phyloP scores from a whole-genome alignment of 2,329 filamentous ascomycete species.

The Aspergillus flavus region DNA sequence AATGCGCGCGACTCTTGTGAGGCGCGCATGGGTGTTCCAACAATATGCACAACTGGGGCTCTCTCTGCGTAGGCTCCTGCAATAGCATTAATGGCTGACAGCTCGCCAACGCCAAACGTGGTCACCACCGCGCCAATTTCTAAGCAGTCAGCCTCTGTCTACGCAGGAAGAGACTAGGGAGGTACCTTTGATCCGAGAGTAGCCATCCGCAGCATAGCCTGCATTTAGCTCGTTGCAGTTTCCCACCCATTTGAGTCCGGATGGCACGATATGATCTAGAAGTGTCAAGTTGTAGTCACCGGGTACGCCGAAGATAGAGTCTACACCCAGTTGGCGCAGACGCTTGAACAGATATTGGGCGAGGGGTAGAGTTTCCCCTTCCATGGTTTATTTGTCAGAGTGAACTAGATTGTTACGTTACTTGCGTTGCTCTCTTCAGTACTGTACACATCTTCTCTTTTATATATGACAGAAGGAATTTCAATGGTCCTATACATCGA shows the following conservation, averaged over 20 bases:
- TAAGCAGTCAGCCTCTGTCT: neutral
- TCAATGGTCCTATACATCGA: neutral
- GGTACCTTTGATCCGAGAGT: constrained; percentile 29
- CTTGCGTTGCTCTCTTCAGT: neutral
- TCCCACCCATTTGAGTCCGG: constrained; percentile 56
- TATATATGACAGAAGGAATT: neutral
- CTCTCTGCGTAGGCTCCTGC: constrained; percentile 63
- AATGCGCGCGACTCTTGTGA: constrained; percentile 48
- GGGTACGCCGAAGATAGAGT: neutral
- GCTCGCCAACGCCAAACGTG: neutral
- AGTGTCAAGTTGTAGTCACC: neutral
- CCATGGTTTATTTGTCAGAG: neutral
- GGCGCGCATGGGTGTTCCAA: constrained; percentile 53
- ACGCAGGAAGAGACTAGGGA: neutral
- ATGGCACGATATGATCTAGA: constrained; percentile 19
- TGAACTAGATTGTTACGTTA: neutral
- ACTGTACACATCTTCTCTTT: neutral
- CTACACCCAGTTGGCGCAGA: neutral
- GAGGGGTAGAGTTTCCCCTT: neutral
- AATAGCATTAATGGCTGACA: neutral
- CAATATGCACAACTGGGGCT: constrained; percentile 67
- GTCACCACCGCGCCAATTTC: neutral
- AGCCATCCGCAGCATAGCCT: constrained; percentile 46
- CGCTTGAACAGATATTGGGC: neutral
- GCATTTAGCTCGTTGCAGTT: constrained; percentile 63